Evolutionary conservation across 805 yeast species (phyloP), one percentile per base, ranked within the genome.

Genomic region (Saccharomycopsis olivae): DNA sequence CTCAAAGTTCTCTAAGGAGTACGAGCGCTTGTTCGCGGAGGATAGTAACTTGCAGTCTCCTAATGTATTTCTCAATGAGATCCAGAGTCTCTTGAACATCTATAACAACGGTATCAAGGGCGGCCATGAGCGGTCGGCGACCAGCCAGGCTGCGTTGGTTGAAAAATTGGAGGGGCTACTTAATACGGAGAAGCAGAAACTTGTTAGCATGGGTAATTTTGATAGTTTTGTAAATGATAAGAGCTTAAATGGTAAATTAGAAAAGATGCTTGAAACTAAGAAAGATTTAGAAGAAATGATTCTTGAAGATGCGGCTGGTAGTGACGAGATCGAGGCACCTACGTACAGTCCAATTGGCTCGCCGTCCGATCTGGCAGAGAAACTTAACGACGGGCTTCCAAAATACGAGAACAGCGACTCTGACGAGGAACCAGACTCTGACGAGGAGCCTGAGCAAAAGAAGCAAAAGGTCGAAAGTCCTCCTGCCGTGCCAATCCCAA

Each of bases 1-100:
- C 25, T 38, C 47, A 24, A 43, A 43, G 25, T 49, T 54, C 23
- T 48, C 50, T 18, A 47, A 50, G n/a, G 45, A 47, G 4, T 57
- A 55, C 44, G 40, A 46, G 15, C 44, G 47, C 2, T 39, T 55
- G 11, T 52, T 58, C 39, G 51, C 52, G 13, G 50, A 57, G 3
- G 60, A 57, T 35, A 50, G 52, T 35, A 46, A 47, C 20, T 46
- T 58, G 23, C 61, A 56, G 0, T 57, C 58, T n/a, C 61, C 61
- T 9, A 46, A 44, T 6, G 45, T 54, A 14, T 57, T 58, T 33
- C 33, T 57, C 5, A 38, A 47, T 6, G 55, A 53, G 40, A 51
- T 51, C 3, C 47, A 47, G 17, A 43, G 44, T 20, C 46, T 52
- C 20, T 30, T 39, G 16, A 46, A 39, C 6, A 46, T 38, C 28